A percentile compares a stretch with the other conserved stretches of the same genome.
Evolutionary conservation across 768 basidiomycete genomes (phyloP).

Genomic region (Boletus vermiculosoides): DNA sequence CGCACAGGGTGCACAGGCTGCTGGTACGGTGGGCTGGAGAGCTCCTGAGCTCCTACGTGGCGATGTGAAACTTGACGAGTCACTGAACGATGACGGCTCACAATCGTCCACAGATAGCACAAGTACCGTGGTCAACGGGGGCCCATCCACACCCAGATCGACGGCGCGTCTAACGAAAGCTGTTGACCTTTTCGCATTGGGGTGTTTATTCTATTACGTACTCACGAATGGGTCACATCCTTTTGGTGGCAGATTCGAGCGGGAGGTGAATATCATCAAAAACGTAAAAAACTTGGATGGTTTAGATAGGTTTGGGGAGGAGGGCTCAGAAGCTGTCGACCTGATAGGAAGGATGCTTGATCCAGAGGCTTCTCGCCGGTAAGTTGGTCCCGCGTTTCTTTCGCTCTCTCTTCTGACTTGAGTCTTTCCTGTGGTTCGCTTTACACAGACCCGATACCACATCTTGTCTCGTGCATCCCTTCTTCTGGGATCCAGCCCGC

Average conservation of each 20-base stretch:
- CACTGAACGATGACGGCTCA: slow-evolving; percentile 59
- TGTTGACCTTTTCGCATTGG: slow-evolving; percentile 95
- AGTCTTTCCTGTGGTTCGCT: background rate
- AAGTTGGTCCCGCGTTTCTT: slow-evolving; percentile 27
- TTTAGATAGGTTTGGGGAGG: slow-evolving; percentile 83
- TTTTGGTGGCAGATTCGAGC: slow-evolving; percentile 88
- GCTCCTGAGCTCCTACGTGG: slow-evolving; percentile 95
- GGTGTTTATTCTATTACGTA: slow-evolving; percentile 93
- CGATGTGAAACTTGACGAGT: slow-evolving; percentile 88
- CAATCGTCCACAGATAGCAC: slow-evolving; percentile 67
- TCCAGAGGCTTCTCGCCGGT: slow-evolving; percentile 75
- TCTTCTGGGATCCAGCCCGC: slow-evolving; percentile 91
- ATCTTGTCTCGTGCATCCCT: slow-evolving; percentile 87
- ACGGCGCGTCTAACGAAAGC: slow-evolving; percentile 84
- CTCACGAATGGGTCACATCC: slow-evolving; percentile 91
- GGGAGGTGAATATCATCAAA: slow-evolving; percentile 92
- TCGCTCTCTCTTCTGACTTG: slow-evolving; percentile 2
- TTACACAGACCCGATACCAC: slow-evolving; percentile 76
- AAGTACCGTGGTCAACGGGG: slow-evolving; percentile 42
- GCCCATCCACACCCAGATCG: slow-evolving; percentile 20
- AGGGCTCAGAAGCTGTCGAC: slow-evolving; percentile 87
- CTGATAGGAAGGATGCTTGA: slow-evolving; percentile 79
- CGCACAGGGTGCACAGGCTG: slow-evolving; percentile 81
- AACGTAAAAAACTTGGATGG: slow-evolving; percentile 68
- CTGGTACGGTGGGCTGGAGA: slow-evolving; percentile 96